Percentiles rank a stretch among this genome's conserved stretches.
These are phyloP conservation scores for Pseudoturritis turrita DNA, from an alignment of 345 rosid genomes.

Conservation along the genomic window DNA sequence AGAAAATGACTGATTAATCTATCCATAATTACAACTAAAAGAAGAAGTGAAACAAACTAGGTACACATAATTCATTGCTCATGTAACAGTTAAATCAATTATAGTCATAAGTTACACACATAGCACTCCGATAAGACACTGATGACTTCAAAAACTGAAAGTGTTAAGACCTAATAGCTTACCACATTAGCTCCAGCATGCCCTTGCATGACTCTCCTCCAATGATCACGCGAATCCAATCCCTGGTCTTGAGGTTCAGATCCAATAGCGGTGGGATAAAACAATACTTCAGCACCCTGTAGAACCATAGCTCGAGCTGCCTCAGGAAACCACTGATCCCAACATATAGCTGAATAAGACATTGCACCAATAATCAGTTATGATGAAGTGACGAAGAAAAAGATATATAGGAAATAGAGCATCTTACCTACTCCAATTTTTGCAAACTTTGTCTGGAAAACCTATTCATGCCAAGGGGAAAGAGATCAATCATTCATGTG, in stretches of 20 bases:
- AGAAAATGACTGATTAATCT: not conserved
- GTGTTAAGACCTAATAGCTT: constrained; percentile 18
- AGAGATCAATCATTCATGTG: not conserved
- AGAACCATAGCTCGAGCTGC: constrained; percentile 90
- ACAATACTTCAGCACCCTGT: constrained; percentile 80
- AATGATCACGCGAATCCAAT: constrained; percentile 87
- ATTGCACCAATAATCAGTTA: not conserved
- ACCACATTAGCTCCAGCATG: constrained; percentile 98
- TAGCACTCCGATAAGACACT: not conserved
- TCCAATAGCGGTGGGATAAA: constrained; percentile 93
- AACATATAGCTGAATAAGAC: constrained; percentile 66
- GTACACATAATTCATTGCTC: not conserved
- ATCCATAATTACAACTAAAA: not conserved
- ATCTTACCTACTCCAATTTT: constrained; percentile 89
- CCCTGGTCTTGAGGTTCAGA: constrained; percentile 95
- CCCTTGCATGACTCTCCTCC: constrained; percentile 96
- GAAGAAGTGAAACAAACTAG: not conserved
- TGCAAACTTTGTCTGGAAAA: constrained; percentile 78
- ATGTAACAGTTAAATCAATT: not conserved
- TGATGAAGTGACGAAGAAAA: not conserved
- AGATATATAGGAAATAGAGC: not conserved
- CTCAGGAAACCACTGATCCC: constrained; percentile 97
- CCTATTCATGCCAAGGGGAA: constrained; percentile 44
- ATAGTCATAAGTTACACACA: not conserved
- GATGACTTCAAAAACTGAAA: not conserved